These are phyloP conservation scores for Russula earlei DNA, from an alignment of 768 basidiomycete species.

Conservation along the genomic window DNA sequence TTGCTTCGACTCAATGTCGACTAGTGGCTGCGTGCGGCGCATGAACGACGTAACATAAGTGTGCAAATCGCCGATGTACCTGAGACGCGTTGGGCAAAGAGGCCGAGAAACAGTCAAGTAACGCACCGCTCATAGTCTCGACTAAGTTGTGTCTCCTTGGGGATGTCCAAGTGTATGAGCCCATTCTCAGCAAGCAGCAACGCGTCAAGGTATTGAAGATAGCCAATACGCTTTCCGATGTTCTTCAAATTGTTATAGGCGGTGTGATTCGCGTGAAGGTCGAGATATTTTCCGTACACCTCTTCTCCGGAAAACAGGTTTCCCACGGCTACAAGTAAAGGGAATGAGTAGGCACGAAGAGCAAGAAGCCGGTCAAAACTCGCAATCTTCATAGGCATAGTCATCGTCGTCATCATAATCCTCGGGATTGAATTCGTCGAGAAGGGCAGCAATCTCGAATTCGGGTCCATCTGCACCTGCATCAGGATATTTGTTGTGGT, in stretches of 20 bases:
- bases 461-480: conserved; percentile 72
- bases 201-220: conserved; percentile 88
- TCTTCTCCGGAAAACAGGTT: conserved; percentile 95
- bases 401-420: conserved; percentile 63
- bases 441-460: conserved; percentile 69
- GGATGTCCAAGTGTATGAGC: conserved; percentile 56
- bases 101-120: neutral
- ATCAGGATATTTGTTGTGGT: conserved; percentile 94
- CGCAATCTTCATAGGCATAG: conserved; percentile 74
- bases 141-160: conserved; percentile 54
- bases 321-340: conserved; percentile 48
- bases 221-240: conserved; percentile 73
- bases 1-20: conserved; percentile 63
- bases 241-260: conserved; percentile 86
- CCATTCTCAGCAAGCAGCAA: conserved; percentile 57
- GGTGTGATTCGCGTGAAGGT: conserved; percentile 81
- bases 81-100: conserved; percentile 26
- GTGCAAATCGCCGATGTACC: conserved; percentile 79
- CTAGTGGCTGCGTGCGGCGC: conserved; percentile 75
- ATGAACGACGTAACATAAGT: conserved; percentile 80
- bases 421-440: conserved; percentile 69
- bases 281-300: conserved; percentile 87
- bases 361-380: conserved; percentile 49
- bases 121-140: conserved; percentile 77
- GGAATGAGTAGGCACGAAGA: neutral